Evolutionary conservation across 2,329 filamentous ascomycete genomes (phyloP), one percentile per base, ranked within the genome.

Genomic region (Lecanosticta acicola): DNA sequence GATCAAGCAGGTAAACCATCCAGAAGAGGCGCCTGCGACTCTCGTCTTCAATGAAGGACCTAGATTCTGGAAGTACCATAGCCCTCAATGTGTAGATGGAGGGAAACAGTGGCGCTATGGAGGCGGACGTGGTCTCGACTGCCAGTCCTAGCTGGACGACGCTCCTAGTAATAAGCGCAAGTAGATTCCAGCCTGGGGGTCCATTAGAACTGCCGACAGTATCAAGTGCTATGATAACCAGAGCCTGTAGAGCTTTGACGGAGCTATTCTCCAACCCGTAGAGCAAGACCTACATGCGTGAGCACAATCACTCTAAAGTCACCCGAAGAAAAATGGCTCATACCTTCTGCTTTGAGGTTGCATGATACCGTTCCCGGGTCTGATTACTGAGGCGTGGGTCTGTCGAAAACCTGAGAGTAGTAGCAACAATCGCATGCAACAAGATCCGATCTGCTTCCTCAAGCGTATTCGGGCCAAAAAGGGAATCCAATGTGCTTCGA

Each of bases 201-300:
- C 90, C 90, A 62, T 95, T 94, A 32, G 88, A 89, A 57, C 80
- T 86, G 7, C 90, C 90, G 24, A 88, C 84, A 18, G 94, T 76
- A 61, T 95, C 89, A 9, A 95, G 70, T 0, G 89, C 87, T 3
- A 95, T 72, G 40, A 95, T 93, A 1, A 94, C 87, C 4, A 95
- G 72, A 3, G 90, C 89, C 62, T 95, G 88, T 3, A 95, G 72
- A 1, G 87, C 82, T 64, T 89, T 91, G 48, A 95, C 87, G 0
- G 88, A 93, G 10, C 87, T 90, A 57, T 93, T 89, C 59, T 94
- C 88, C 58, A 95, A 78, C 3, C 89, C 88, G 59, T 94, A 94
- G 0, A 95, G 74, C 10, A 95, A 66, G 0, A 96, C 90, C 39
- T 41, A 26, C 10, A 5, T 4, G 13, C 32, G 32, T 34, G 4